These are phyloP conservation scores for Candida ficus DNA, from an alignment of 805 yeast species.

Conservation along the genomic window DNA sequence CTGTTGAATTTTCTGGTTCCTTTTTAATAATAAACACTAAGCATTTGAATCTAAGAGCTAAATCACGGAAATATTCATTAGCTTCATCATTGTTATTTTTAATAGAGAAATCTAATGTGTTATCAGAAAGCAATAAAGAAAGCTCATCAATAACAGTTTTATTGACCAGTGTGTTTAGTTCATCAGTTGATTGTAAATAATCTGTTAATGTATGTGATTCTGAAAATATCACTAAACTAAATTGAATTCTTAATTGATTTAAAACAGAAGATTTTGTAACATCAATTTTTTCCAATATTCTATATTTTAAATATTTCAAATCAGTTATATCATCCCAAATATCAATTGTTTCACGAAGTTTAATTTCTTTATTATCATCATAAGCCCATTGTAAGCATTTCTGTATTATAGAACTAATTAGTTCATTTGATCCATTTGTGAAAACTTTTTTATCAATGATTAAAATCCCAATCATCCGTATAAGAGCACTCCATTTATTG, in stretches of 20 bases:
- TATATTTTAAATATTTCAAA: background rate
- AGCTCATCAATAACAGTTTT: background rate
- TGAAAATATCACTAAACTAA: background rate
- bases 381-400: conserved; percentile 8
- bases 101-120: background rate
- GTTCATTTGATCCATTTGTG: background rate
- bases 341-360: background rate
- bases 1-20: background rate
- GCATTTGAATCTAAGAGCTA: conserved; percentile 3
- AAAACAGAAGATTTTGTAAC: background rate
- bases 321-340: conserved; percentile 6
- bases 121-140: background rate
- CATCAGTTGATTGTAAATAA: background rate
- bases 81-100: background rate
- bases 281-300: conserved; percentile 10
- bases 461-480: conserved; percentile 6
- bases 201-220: background rate
- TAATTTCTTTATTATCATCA: background rate
- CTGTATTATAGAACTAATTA: background rate
- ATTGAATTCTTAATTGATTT: conserved; percentile 3
- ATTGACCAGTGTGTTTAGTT: background rate
- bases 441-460: conserved; percentile 11
- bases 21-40: background rate
- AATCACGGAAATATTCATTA: background rate
- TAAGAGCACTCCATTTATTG: background rate